These are phyloP conservation scores for Euclidium syriacum DNA, from an alignment of 345 rosid species.

Conservation along the genomic window DNA sequence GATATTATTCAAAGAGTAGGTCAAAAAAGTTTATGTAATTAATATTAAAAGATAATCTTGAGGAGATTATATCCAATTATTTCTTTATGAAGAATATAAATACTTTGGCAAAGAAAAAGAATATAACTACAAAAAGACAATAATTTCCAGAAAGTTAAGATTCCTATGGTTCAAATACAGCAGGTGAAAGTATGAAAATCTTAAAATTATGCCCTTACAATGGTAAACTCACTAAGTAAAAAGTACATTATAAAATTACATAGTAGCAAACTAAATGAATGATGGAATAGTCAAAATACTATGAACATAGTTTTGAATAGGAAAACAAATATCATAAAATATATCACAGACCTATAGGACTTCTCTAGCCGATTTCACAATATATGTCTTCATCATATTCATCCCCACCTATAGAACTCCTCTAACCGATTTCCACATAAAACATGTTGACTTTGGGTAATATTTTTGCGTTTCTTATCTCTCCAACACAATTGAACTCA, in stretches of 20 bases:
- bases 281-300: background rate
- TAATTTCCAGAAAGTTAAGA: background rate
- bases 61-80: background rate
- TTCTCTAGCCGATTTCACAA: no score
- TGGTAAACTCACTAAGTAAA: background rate
- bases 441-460: no score
- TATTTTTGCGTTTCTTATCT: no score
- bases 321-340: no score
- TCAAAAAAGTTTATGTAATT: background rate
- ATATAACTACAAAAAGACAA: background rate
- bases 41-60: background rate
- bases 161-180: background rate
- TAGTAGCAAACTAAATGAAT: background rate
- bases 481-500: no score
- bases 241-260: background rate
- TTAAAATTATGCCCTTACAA: background rate
- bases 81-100: background rate
- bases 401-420: no score
- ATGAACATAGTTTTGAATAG: background rate
- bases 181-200: background rate
- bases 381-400: no score
- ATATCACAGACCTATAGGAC: no score
- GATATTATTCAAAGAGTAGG: slow-evolving; percentile 25
- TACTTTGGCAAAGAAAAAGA: no score
- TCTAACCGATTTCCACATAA: no score